A percentile compares a stretch with the other conserved stretches of the same genome.
Evolutionary conservation across 2,329 filamentous ascomycete species (phyloP).

Genomic region (Fusarium scirpi): DNA sequence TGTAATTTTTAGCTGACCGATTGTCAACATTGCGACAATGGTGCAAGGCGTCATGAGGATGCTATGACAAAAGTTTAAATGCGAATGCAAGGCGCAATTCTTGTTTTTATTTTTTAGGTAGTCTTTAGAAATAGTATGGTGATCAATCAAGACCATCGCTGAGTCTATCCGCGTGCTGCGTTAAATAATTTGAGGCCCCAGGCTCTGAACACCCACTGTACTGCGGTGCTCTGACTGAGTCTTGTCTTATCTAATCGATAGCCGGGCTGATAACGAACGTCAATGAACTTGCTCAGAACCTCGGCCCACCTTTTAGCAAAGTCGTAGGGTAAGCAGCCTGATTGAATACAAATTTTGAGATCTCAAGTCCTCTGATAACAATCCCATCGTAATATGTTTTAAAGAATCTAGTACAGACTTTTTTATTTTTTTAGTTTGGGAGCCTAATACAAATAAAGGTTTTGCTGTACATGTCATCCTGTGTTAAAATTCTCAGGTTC

Average conservation of each 20-base stretch:
- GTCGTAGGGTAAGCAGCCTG: neutral
- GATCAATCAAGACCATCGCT: neutral
- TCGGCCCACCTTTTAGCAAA: neutral
- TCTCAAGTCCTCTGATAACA: neutral
- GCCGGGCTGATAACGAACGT: too few relatives aligned
- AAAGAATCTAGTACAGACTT: too few relatives aligned
- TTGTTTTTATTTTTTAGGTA: neutral
- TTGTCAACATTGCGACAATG: neutral
- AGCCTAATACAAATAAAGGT: too few relatives aligned
- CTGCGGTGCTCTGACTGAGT: too few relatives aligned
- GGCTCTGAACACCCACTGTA: too few relatives aligned
- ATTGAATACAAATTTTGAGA: neutral
- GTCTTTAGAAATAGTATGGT: too few relatives aligned
- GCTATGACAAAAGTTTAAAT: neutral
- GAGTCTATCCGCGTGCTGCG: neutral
- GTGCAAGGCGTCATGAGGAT: neutral
- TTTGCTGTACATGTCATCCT: too few relatives aligned
- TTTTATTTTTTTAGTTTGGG: too few relatives aligned
- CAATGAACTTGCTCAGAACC: too few relatives aligned
- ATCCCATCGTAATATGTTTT: too few relatives aligned
- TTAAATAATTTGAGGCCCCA: neutral
- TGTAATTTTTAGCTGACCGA: neutral
- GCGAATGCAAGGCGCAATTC: rapidly evolving
- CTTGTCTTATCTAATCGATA: neutral
- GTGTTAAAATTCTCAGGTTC: rapidly evolving